These are phyloP conservation scores for Phytopythium aichiense DNA, from an alignment of 352 stramenopile genomes.

Conservation along the genomic window DNA sequence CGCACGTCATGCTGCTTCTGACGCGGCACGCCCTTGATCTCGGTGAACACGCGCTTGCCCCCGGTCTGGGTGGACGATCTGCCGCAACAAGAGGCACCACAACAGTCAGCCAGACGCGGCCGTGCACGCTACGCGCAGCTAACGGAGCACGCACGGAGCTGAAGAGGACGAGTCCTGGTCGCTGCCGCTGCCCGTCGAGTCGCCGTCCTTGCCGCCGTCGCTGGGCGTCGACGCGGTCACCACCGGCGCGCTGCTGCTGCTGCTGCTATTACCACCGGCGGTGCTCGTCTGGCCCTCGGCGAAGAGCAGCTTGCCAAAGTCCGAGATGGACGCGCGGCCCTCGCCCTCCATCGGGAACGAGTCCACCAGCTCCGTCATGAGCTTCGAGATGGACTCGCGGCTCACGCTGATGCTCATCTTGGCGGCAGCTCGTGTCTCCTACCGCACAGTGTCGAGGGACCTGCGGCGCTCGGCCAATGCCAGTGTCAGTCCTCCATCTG, in stretches of 20 bases:
- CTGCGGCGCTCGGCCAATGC: no score
- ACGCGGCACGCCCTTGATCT: constrained; percentile 80
- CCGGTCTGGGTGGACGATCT: constrained; percentile 18
- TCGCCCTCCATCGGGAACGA: constrained; percentile 77
- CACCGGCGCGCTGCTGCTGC: neutral
- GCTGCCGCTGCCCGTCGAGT: constrained; percentile 6
- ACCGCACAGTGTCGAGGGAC: no score
- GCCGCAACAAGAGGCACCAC: neutral
- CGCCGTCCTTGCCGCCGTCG: neutral
- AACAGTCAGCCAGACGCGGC: neutral
- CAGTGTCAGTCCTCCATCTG: no score
- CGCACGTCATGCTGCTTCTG: constrained; percentile 80
- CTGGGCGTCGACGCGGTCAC: neutral
- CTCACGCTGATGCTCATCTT: constrained; percentile 75
- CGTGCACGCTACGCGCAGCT: neutral
- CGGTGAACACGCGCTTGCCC: constrained; percentile 76
- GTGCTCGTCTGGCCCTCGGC: constrained; percentile 50
- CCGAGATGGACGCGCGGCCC: constrained; percentile 74
- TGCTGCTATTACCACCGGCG: neutral
- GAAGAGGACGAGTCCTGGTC: constrained; percentile 12
- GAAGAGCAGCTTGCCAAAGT: constrained; percentile 86
- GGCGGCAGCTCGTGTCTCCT: neutral
- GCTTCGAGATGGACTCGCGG: constrained; percentile 80
- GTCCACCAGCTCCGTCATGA: constrained; percentile 83
- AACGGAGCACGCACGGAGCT: neutral